Evolutionary conservation across 2,329 filamentous ascomycete genomes (phyloP), one percentile per base, ranked within the genome.

Genomic region (Cryphonectria carpinicola): DNA sequence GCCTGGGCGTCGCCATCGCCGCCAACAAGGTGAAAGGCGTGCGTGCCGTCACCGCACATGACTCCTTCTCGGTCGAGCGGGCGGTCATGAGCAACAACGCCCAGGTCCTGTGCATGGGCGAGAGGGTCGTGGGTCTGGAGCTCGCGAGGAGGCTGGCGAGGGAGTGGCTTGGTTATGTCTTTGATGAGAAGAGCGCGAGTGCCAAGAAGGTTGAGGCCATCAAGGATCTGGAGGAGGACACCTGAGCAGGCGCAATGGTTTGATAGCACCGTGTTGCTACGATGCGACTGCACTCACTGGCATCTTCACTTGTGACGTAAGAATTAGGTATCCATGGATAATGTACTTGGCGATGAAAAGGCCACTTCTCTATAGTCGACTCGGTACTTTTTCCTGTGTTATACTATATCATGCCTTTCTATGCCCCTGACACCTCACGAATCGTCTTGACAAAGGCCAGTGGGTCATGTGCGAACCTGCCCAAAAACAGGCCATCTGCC

Each of bases 1-100:
- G 94, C 0, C 87, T 97, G 10, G 94, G 94, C 28, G 94, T 97
- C 10, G 93, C 94, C 76, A 97, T 97, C 78, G 84, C 89, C n/a
- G 94, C 94, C 74, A 97, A 97, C 86, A 97, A 97, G 81, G 89
- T 97, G 74, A 91, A 90, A 70, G 93, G 93, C 7, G 89, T 97
- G 72, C 86, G 93, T 35, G 94, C 94, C n/a, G 94, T 97, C 25
- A 97, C 93, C 6, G 94, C 94, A 1, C 94, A 97, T 80, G 94
- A 97, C 79, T 91, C 90, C 74, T 97, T 95, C 84, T 91, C 88
- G 69, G 93, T 97, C 7, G 93, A 97, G 85, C 84, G 93, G 65
- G 90, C 92, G 28, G 88, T 97, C 14, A 82, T 95, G 77, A 94
- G 91, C 82, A 97, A 97, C 80, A 91, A 97, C 79, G 93, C 93